phyloP scores from a whole-genome alignment of 257 asterid species.

The Gentiana straminea region DNA sequence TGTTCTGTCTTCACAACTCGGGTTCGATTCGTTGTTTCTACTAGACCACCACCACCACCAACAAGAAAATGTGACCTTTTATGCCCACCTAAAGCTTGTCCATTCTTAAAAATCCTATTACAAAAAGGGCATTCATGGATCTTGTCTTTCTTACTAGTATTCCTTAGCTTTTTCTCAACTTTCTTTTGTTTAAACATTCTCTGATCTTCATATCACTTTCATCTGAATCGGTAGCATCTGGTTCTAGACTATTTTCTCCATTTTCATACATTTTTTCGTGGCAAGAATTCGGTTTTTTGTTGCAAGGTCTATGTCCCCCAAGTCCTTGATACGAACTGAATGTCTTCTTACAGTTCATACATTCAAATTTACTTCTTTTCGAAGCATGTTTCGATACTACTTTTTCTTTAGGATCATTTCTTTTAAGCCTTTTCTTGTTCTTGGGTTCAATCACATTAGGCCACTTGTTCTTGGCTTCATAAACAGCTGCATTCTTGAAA shows the following conservation, averaged over 20 bases:
- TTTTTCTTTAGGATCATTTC: conserved; percentile 21
- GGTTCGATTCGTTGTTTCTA: conserved; percentile 20
- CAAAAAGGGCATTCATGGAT: conserved; percentile 70
- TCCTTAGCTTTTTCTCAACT: conserved; percentile 30
- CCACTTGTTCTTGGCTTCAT: conserved; percentile 13
- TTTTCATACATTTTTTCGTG: conserved; percentile 40
- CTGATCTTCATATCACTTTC: conserved; percentile 24
- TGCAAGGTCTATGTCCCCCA: conserved; percentile 96
- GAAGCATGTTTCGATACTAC: conserved; percentile 17
- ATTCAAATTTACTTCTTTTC: conserved; percentile 66
- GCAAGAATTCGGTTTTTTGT: conserved; percentile 32
- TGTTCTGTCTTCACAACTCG: conserved; percentile 27
- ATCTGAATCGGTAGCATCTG: conserved; percentile 18
- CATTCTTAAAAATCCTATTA: conserved; percentile 68
- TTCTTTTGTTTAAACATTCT: conserved; percentile 23
- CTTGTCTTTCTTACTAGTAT: conserved; percentile 35
- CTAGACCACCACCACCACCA: conserved; percentile 22
- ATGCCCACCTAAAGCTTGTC: conserved; percentile 96
- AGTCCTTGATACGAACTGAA: conserved; percentile 87
- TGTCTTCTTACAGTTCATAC: conserved; percentile 73
- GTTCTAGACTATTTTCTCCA: conserved; percentile 49
- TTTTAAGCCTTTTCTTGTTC: conserved; percentile 21
- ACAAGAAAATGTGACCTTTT: conserved; percentile 72
- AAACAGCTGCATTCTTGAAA: conserved; percentile 12
- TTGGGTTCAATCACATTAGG: conserved; percentile 12